These are phyloP conservation scores for Penicillium sp. DNA, from an alignment of 2,329 filamentous ascomycete species.

Conservation along the genomic window DNA sequence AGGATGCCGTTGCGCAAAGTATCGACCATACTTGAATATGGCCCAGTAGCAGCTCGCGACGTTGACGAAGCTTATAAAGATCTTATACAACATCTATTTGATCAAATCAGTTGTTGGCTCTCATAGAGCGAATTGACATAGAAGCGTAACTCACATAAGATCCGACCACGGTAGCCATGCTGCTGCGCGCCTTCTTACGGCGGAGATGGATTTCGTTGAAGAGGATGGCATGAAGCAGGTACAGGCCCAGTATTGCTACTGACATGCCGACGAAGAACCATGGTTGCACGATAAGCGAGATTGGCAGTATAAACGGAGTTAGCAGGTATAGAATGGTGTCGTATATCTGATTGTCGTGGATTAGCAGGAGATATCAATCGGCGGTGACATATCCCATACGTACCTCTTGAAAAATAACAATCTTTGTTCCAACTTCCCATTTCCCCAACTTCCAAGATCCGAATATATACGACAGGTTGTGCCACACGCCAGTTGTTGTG, in stretches of 20 bases:
- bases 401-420: constrained; percentile 55
- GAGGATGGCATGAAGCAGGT: constrained; percentile 50
- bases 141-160: constrained; percentile 42
- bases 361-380: constrained; percentile 46
- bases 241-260: constrained; percentile 45
- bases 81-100: constrained; percentile 33
- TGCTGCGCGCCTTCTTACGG: constrained; percentile 50
- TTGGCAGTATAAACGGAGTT: not conserved
- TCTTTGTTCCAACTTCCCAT: constrained; percentile 56
- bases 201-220: constrained; percentile 58
- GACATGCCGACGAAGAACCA: constrained; percentile 47
- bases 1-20: constrained; percentile 54
- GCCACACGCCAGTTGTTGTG: constrained; percentile 55
- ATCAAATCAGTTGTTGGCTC: too few relatives aligned
- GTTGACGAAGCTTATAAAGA: constrained; percentile 52
- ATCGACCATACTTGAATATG: constrained; percentile 52
- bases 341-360: constrained; percentile 23
- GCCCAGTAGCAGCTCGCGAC: constrained; percentile 49
- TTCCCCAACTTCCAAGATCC: constrained; percentile 54
- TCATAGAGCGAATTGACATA: too few relatives aligned
- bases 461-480: constrained; percentile 54
- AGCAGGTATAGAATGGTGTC: not conserved
- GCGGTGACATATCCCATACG: not conserved
- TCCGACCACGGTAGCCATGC: constrained; percentile 41
- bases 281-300: constrained; percentile 35